Conservation (phyloP, 73 alveolate genomes). For the Effrenium voratum region DNA sequence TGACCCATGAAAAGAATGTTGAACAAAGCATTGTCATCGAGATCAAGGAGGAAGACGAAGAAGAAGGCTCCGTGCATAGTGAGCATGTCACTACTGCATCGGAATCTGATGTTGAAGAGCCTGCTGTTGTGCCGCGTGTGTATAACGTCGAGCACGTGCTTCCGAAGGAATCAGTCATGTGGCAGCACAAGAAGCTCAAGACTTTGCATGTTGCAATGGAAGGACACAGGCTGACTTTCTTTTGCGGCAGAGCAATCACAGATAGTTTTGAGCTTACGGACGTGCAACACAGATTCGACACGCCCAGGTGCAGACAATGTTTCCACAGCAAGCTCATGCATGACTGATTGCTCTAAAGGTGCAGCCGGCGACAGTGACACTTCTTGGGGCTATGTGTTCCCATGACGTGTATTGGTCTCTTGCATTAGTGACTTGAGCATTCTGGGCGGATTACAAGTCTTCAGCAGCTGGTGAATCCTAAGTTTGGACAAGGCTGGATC, state of each 20-base stretch:
- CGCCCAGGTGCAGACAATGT: not conserved
- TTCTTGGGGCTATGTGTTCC: not conserved
- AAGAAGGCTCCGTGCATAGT: not conserved
- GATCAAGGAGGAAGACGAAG: not conserved
- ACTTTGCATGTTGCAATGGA: not conserved
- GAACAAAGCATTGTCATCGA: not conserved
- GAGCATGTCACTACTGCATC: not conserved
- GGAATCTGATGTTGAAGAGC: not conserved
- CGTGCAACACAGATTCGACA: not conserved
- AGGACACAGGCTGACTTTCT: not conserved
- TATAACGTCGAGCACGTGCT: not conserved
- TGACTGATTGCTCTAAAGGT: not conserved
- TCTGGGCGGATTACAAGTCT: not conserved
- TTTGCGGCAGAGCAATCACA: not conserved
- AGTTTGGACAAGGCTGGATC: not conserved
- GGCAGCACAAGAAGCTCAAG: not conserved
- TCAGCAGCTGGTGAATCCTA: not conserved
- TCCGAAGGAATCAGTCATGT: not conserved
- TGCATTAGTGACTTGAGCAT: not conserved
- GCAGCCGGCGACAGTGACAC: not conserved
- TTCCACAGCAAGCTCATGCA: not conserved
- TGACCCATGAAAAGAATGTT: not conserved
- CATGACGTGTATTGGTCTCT: not conserved
- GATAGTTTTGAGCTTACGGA: not conserved
- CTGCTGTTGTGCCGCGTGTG: not conserved